Evolutionary conservation across 768 basidiomycete species (phyloP).

Genomic region (Cytidiella melzeri): DNA sequence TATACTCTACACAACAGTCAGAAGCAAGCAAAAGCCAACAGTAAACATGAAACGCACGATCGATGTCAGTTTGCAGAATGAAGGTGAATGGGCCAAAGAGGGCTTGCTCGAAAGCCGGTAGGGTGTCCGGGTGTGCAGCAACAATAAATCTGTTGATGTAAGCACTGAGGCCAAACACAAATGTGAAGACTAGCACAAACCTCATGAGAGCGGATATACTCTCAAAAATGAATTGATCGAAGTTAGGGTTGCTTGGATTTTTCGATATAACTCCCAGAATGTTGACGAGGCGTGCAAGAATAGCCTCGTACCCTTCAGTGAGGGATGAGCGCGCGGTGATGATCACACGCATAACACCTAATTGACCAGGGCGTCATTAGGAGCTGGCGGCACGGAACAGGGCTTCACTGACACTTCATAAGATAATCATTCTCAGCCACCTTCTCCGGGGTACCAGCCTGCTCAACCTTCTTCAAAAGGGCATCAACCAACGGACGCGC

Average conservation of each 20-base stretch:
- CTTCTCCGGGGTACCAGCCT: conserved; percentile 78
- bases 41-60: conserved; percentile 49
- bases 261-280: conserved; percentile 87
- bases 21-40: background rate
- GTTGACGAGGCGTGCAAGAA: conserved; percentile 66
- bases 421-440: conserved; percentile 96
- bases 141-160: conserved; percentile 1
- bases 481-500: conserved; percentile 68
- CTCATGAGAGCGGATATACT: conserved; percentile 90
- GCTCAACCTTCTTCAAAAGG: conserved; percentile 75
- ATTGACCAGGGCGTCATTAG: no score
- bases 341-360: conserved; percentile 91
- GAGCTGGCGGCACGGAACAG: no score
- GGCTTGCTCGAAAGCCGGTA: conserved; percentile 70
- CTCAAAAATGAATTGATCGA: conserved; percentile 98
- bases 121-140: conserved; percentile 53
- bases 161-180: background rate
- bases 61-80: conserved; percentile 89
- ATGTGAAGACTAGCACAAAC: conserved; percentile 29
- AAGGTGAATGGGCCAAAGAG: conserved; percentile 84
- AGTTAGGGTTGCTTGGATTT: conserved; percentile 96
- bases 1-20: conserved; percentile 60
- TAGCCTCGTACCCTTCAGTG: conserved; percentile 56
- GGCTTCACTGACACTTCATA: conserved; percentile 85
- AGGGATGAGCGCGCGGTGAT: conserved; percentile 81